Conservation (phyloP, 192 early-diverging fungal genomes). For the Fimicolochytrium jonesii region DNA sequence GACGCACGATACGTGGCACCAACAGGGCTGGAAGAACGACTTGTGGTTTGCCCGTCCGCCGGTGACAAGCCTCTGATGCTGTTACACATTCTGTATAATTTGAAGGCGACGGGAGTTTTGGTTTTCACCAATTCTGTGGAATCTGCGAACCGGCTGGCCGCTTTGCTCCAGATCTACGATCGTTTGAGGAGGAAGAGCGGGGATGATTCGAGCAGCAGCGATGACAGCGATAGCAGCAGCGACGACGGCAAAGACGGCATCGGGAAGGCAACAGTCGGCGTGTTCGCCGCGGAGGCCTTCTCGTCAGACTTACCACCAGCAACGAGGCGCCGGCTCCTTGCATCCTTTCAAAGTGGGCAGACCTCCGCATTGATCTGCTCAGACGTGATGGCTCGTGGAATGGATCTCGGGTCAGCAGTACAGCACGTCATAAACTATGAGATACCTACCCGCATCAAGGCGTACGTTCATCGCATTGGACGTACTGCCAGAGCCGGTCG, state of each 20-base stretch:
- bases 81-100: constrained; percentile 71
- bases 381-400: constrained; percentile 88
- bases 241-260: not conserved
- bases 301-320: constrained; percentile 30
- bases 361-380: constrained; percentile 64
- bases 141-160: constrained; percentile 72
- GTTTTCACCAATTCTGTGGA: constrained; percentile 89
- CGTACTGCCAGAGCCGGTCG: constrained; percentile 88
- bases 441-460: constrained; percentile 74
- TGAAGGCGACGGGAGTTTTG: constrained; percentile 57
- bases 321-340: constrained; percentile 22
- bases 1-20: constrained; percentile 43
- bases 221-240: constrained; percentile 40
- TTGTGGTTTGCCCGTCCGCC: constrained; percentile 56
- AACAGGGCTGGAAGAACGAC: constrained; percentile 63
- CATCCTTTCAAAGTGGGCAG: constrained; percentile 19
- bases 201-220: constrained; percentile 24
- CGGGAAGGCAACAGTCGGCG: not conserved
- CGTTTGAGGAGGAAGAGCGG: not conserved
- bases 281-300: constrained; percentile 22
- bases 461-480: constrained; percentile 95
- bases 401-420: constrained; percentile 76
- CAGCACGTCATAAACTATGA: constrained; percentile 88
- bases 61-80: constrained; percentile 82
- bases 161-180: constrained; percentile 26